Evolutionary conservation across 2,329 filamentous ascomycete genomes (phyloP).

Genomic region (Hawksworthiomyces lignivorus): DNA sequence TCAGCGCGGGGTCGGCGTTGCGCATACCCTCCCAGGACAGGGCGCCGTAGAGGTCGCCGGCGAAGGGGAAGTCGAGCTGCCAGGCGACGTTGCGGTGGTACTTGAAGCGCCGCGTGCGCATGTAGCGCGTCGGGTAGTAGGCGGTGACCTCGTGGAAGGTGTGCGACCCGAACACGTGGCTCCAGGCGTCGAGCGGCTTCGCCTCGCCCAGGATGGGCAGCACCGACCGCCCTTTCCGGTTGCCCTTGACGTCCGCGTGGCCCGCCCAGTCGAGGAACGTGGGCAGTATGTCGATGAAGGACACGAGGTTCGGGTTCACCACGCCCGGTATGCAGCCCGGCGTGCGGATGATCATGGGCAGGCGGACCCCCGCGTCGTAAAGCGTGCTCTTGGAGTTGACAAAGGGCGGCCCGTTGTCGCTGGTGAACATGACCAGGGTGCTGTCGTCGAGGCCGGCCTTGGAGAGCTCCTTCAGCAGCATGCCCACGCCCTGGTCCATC

Average conservation of each 20-base stretch:
- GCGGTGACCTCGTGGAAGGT: constrained; percentile 43
- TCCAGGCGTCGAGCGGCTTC: too few relatives aligned
- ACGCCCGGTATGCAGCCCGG: too few relatives aligned
- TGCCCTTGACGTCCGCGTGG: too few relatives aligned
- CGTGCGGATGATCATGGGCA: constrained; percentile 31
- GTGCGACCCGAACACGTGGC: constrained; percentile 39
- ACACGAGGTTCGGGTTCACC: too few relatives aligned
- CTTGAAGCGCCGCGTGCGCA: constrained; percentile 34
- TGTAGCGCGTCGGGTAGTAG: constrained; percentile 40
- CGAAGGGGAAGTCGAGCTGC: constrained; percentile 43
- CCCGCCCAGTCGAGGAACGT: too few relatives aligned
- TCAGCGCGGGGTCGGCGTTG: constrained; percentile 16
- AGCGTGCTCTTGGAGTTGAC: constrained; percentile 43
- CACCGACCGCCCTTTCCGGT: too few relatives aligned
- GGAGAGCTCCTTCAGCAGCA: constrained; percentile 28
- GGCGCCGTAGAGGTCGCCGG: constrained; percentile 35
- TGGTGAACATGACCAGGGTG: constrained; percentile 37
- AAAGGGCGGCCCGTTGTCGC: constrained; percentile 40
- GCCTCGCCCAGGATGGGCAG: too few relatives aligned
- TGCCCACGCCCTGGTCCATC: constrained; percentile 31
- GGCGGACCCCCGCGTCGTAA: constrained; percentile 35
- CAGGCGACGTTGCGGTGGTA: constrained; percentile 44
- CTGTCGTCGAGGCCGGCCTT: constrained; percentile 22
- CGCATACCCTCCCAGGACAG: constrained; percentile 28
- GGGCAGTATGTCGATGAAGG: too few relatives aligned